Evolutionary conservation across 805 yeast species (phyloP).

Genomic region (Candida andamanensis): DNA sequence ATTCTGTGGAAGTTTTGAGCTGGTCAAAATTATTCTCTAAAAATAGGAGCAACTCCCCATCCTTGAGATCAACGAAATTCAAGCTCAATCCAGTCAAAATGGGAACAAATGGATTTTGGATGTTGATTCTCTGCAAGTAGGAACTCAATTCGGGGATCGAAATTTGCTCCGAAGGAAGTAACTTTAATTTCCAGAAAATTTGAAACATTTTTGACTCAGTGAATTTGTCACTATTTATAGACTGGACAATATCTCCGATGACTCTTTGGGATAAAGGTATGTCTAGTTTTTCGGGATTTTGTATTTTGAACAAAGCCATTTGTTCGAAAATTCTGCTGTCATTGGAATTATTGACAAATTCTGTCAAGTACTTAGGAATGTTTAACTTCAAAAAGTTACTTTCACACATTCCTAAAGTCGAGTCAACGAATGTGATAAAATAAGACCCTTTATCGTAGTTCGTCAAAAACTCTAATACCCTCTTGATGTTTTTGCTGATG

Average conservation of each 20-base stretch:
- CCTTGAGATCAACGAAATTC: neutral
- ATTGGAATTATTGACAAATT: slow-evolving; percentile 6
- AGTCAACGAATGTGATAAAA: slow-evolving; percentile 9
- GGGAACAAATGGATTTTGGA: slow-evolving; percentile 4
- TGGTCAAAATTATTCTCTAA: slow-evolving; percentile 3
- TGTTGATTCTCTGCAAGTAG: slow-evolving; percentile 1
- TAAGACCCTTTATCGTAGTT: slow-evolving; percentile 7
- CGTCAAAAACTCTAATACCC: slow-evolving; percentile 1
- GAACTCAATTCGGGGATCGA: slow-evolving; percentile 1
- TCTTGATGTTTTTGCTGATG: slow-evolving; percentile 39
- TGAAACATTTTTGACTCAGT: slow-evolving; percentile 2
- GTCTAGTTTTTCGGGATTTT: slow-evolving; percentile 3
- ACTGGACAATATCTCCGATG: neutral
- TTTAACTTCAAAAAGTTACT: slow-evolving; percentile 5
- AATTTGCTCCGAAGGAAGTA: slow-evolving; percentile 1
- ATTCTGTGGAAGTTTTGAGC: slow-evolving; percentile 9
- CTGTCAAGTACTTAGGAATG: slow-evolving; percentile 4
- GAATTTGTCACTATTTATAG: slow-evolving; percentile 2
- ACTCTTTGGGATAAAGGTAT: slow-evolving; percentile 2
- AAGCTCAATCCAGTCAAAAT: slow-evolving; percentile 9
- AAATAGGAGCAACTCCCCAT: slow-evolving; percentile 1
- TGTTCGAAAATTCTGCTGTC: slow-evolving; percentile 5
- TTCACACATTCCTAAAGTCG: slow-evolving; percentile 10
- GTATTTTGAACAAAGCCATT: slow-evolving; percentile 8
- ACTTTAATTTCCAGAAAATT: slow-evolving; percentile 11